Evolutionary conservation across 306 rosid genomes (phyloP).

Genomic region (Trifolium dubium): DNA sequence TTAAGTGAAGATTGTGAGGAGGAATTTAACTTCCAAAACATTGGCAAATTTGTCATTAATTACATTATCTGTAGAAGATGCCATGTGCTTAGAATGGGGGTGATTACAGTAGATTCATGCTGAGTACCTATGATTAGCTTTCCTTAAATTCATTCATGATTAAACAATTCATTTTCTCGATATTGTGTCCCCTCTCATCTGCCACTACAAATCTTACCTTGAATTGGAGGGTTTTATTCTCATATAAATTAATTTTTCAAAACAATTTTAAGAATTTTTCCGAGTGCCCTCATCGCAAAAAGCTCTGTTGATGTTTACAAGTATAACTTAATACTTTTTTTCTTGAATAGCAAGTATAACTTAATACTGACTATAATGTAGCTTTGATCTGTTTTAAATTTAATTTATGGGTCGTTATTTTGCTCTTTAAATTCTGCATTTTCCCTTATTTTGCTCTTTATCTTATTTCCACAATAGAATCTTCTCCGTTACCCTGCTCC

Average conservation of each 20-base stretch:
- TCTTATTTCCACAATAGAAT: constrained; percentile 1
- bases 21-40: background rate
- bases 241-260: background rate
- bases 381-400: constrained; percentile 12
- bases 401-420: background rate
- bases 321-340: constrained; percentile 13
- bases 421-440: background rate
- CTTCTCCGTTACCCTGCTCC: constrained; percentile 17
- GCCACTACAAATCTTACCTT: background rate
- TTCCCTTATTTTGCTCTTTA: background rate
- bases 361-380: constrained; percentile 9
- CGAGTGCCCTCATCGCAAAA: background rate
- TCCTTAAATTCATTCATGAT: background rate
- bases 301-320: background rate
- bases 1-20: background rate
- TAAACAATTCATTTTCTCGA: background rate
- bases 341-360: constrained; percentile 6
- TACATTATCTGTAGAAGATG: constrained; percentile 1
- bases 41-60: background rate
- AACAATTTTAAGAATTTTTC: background rate
- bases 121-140: background rate
- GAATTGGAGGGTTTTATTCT: background rate
- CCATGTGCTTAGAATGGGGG: background rate
- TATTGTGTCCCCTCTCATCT: background rate
- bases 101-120: background rate